These are phyloP conservation scores for Microcyclosporella mali DNA, from an alignment of 2,329 filamentous ascomycete genomes.

Conservation along the genomic window DNA sequence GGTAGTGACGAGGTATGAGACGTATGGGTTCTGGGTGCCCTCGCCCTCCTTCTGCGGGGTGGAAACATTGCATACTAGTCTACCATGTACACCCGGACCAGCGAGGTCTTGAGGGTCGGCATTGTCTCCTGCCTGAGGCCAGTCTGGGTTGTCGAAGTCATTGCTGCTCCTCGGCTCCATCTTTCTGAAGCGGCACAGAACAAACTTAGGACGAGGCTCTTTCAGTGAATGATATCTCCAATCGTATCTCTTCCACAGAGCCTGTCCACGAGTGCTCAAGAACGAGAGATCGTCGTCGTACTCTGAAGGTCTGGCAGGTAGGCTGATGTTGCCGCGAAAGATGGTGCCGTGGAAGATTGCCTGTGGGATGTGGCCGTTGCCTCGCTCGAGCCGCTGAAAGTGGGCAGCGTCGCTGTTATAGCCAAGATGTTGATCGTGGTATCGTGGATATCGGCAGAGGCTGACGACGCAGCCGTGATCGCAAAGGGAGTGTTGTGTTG, in stretches of 20 bases:
- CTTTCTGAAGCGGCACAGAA: constrained; percentile 7
- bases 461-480: constrained; percentile 11
- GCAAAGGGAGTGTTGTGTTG: not conserved
- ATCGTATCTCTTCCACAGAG: too few species aligned
- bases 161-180: constrained; percentile 41
- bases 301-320: not conserved
- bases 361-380: not conserved
- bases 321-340: too few species aligned
- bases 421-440: not conserved
- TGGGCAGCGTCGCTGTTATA: constrained; percentile 9
- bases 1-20: constrained; percentile 91
- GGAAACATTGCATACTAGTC: constrained; percentile 75
- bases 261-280: too few species aligned
- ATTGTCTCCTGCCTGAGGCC: constrained; percentile 51
- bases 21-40: constrained; percentile 91
- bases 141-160: constrained; percentile 76
- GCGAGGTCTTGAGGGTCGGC: constrained; percentile 54
- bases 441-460: constrained; percentile 1
- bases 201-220: not conserved
- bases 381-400: constrained; percentile 15
- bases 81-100: constrained; percentile 61
- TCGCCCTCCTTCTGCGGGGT: constrained; percentile 91
- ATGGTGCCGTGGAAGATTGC: not conserved
- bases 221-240: not conserved
- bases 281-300: too few species aligned